These are phyloP conservation scores for Coniosporium apollinis DNA, from an alignment of 495 filamentous ascomycete species.

Conservation along the genomic window DNA sequence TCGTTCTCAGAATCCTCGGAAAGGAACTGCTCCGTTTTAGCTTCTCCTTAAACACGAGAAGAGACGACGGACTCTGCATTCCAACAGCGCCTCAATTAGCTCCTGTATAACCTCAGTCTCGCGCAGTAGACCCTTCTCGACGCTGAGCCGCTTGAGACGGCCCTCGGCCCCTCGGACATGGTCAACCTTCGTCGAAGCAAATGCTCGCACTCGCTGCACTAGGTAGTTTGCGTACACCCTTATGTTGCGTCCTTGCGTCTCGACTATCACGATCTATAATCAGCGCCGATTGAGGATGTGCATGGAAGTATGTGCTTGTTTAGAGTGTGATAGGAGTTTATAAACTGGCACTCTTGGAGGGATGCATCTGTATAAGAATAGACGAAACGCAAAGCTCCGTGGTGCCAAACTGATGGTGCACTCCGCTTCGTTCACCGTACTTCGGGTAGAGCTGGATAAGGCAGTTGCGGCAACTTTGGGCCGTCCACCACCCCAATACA, in stretches of 20 bases:
- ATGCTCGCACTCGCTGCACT: slow-evolving; percentile 63
- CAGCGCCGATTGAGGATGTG: too few relatives aligned
- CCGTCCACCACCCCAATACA: too few relatives aligned
- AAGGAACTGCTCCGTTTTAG: slow-evolving; percentile 48
- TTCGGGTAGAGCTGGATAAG: too few relatives aligned
- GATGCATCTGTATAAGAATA: too few relatives aligned
- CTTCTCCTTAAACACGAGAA: slow-evolving; percentile 14
- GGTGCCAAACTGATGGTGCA: too few relatives aligned
- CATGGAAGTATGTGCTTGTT: too few relatives aligned
- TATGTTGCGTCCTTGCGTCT: slow-evolving; percentile 91
- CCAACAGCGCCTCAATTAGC: slow-evolving; percentile 69
- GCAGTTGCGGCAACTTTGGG: too few relatives aligned
- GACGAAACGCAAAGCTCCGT: too few relatives aligned
- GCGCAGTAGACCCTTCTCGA: slow-evolving; percentile 84
- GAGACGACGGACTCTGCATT: slow-evolving; percentile 86
- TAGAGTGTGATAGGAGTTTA: too few relatives aligned
- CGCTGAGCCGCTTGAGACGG: slow-evolving; percentile 65
- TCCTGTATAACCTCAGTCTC: slow-evolving; percentile 87
- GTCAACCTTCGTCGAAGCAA: slow-evolving; percentile 67
- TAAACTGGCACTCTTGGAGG: too few relatives aligned
- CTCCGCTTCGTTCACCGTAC: too few relatives aligned
- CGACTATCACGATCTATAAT: too few relatives aligned
- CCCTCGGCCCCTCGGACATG: slow-evolving; percentile 74
- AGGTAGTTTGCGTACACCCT: slow-evolving; percentile 82
- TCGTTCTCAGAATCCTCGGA: slow-evolving; percentile 88